Percentiles rank a stretch among this genome's conserved stretches.
phyloP scores from a whole-genome alignment of 2,329 filamentous ascomycete species.

The Sporothrix phasma region DNA sequence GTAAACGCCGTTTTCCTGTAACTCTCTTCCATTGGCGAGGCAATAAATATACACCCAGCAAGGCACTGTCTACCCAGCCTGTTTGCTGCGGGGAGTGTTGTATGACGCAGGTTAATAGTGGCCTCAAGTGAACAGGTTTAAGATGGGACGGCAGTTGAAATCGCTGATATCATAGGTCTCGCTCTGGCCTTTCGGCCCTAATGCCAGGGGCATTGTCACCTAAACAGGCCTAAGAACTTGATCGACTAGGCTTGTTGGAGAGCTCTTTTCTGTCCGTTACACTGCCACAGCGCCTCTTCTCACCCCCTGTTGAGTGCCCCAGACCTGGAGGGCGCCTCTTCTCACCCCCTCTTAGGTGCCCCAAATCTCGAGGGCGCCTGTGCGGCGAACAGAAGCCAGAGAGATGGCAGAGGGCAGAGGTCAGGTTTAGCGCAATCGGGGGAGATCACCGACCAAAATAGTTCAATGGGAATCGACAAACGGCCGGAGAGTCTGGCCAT shows the following conservation, averaged over 20 bases:
- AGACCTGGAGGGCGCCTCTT: too few relatives aligned
- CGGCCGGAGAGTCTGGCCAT: too few relatives aligned
- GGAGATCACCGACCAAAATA: slow-evolving; percentile 9
- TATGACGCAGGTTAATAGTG: slow-evolving; percentile 1
- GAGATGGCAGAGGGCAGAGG: background rate
- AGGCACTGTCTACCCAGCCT: too few relatives aligned
- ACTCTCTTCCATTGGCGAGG: too few relatives aligned
- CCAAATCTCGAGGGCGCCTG: too few relatives aligned
- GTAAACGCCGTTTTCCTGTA: too few relatives aligned
- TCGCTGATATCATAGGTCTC: slow-evolving; percentile 6
- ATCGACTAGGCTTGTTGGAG: background rate
- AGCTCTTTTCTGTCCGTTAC: background rate
- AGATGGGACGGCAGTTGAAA: background rate
- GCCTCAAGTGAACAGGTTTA: background rate
- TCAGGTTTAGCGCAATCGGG: background rate
- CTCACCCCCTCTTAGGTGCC: too few relatives aligned
- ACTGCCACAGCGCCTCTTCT: background rate
- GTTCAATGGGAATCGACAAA: too few relatives aligned
- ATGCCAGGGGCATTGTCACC: background rate
- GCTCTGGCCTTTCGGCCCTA: background rate
- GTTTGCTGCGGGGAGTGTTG: background rate
- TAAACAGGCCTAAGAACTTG: background rate
- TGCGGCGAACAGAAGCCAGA: background rate
- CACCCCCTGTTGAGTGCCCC: background rate
- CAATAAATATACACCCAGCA: too few relatives aligned